Evolutionary conservation across 2,329 filamentous ascomycete species (phyloP).

Genomic region (Aspergillus phoenicis): DNA sequence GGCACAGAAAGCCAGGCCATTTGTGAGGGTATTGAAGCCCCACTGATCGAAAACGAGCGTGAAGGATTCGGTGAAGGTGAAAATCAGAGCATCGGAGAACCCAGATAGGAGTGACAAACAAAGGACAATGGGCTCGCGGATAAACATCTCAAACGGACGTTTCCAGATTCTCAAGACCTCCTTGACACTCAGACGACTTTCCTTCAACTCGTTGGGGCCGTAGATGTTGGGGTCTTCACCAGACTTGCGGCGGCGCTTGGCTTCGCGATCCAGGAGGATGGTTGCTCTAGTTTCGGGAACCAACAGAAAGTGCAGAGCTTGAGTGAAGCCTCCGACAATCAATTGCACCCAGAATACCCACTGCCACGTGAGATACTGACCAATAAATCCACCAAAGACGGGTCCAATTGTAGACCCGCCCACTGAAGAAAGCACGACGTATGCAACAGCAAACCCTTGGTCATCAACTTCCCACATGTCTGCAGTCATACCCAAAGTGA

Average conservation of each 20-base stretch:
- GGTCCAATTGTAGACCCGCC: conserved; percentile 76
- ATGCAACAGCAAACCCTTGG: conserved; percentile 77
- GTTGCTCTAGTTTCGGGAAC: conserved; percentile 79
- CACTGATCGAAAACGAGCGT: conserved; percentile 62
- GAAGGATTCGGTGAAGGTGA: conserved; percentile 68
- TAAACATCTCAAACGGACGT: conserved; percentile 65
- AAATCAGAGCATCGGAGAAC: conserved; percentile 67
- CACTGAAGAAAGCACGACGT: conserved; percentile 77
- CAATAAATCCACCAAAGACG: conserved; percentile 75
- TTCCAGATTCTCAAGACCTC: conserved; percentile 62
- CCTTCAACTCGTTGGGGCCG: conserved; percentile 69
- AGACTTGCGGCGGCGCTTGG: conserved; percentile 69
- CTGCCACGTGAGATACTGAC: conserved; percentile 68
- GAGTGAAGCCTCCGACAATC: conserved; percentile 73
- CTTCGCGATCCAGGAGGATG: conserved; percentile 76
- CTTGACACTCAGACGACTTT: conserved; percentile 58
- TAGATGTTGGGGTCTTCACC: conserved; percentile 64
- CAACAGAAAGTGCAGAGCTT: conserved; percentile 65
- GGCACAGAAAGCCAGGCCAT: conserved; percentile 59
- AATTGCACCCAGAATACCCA: conserved; percentile 86
- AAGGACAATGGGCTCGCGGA: conserved; percentile 66
- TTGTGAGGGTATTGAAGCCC: conserved; percentile 54
- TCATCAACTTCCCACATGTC: conserved; percentile 71
- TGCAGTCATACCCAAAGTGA: conserved; percentile 74
- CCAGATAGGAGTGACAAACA: conserved; percentile 63